These are phyloP conservation scores for Narthecium ossifragum DNA, from an alignment of 106 monocot species.

Conservation along the genomic window DNA sequence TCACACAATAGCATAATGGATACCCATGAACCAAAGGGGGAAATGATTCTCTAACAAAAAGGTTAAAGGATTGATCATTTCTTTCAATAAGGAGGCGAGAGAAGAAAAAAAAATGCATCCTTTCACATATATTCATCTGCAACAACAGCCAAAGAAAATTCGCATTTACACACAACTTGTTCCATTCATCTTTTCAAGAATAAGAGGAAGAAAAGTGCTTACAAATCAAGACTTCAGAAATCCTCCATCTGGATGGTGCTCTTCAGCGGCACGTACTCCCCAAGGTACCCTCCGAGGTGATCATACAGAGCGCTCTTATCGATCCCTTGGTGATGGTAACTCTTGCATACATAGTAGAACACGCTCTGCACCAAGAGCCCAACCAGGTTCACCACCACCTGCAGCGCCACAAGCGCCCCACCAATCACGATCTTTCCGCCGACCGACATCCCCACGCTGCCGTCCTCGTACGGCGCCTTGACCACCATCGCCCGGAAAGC, in stretches of 20 bases:
- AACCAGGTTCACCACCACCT: slow-evolving; percentile 48
- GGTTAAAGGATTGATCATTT: too few relatives aligned
- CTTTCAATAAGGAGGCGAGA: too few relatives aligned
- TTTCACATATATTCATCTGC: too few relatives aligned
- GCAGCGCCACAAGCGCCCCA: slow-evolving; percentile 46
- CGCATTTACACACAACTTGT: too few relatives aligned
- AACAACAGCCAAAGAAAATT: too few relatives aligned
- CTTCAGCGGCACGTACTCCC: slow-evolving; percentile 72
- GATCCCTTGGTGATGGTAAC: slow-evolving; percentile 60
- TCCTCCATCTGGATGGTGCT: slow-evolving; percentile 63
- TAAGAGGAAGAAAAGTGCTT: background rate
- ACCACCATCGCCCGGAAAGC: slow-evolving; percentile 53
- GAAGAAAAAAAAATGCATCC: too few relatives aligned
- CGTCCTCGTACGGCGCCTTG: slow-evolving; percentile 35
- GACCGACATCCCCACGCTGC: slow-evolving; percentile 15
- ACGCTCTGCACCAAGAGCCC: slow-evolving; percentile 77
- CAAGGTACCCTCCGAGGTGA: slow-evolving; percentile 64
- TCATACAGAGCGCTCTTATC: slow-evolving; percentile 45
- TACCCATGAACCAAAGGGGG: too few relatives aligned
- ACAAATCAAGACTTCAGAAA: slow-evolving; percentile 23
- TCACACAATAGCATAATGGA: too few relatives aligned
- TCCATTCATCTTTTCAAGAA: too few relatives aligned
- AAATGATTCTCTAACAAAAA: too few relatives aligned
- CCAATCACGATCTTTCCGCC: slow-evolving; percentile 40
- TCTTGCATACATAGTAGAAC: slow-evolving; percentile 88